A percentile compares a stretch with the other conserved stretches of the same genome.
phyloP scores from a whole-genome alignment of 257 asterid species.

The Solanum lycopersicoides region DNA sequence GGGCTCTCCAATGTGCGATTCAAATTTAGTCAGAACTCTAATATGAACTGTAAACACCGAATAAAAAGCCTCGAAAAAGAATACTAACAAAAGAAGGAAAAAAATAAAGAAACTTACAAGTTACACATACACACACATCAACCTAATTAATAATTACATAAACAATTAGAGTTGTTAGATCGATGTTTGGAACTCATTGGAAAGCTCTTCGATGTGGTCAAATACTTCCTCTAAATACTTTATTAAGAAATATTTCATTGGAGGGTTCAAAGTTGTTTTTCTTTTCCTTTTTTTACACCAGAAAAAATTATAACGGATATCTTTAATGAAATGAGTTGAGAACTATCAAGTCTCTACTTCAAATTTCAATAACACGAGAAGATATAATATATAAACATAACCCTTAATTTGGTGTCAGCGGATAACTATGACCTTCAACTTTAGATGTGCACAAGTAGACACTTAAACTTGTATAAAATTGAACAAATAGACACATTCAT shows the following conservation, averaged over 20 bases:
- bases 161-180: not conserved
- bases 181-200: slow-evolving; percentile 4
- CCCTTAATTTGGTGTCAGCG: too few relatives aligned
- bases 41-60: rapidly evolving
- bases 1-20: rapidly evolving
- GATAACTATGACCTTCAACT: too few relatives aligned
- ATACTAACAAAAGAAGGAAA: not conserved
- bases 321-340: not conserved
- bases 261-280: not conserved
- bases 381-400: too few relatives aligned
- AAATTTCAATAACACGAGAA: not conserved
- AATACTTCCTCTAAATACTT: slow-evolving; percentile 4
- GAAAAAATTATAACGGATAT: not conserved
- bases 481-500: too few relatives aligned
- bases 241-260: not conserved
- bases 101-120: not conserved
- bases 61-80: too few relatives aligned
- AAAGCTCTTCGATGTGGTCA: slow-evolving; percentile 18
- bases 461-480: too few relatives aligned
- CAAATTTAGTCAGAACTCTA: rapidly evolving
- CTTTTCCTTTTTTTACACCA: not conserved
- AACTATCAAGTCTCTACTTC: rapidly evolving
- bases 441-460: too few relatives aligned
- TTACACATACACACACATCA: not conserved
- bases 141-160: not conserved